Evolutionary conservation across 1,139 yeast species (phyloP), one percentile per base, ranked within the genome.

Genomic region (Yamadazyma sp.): DNA sequence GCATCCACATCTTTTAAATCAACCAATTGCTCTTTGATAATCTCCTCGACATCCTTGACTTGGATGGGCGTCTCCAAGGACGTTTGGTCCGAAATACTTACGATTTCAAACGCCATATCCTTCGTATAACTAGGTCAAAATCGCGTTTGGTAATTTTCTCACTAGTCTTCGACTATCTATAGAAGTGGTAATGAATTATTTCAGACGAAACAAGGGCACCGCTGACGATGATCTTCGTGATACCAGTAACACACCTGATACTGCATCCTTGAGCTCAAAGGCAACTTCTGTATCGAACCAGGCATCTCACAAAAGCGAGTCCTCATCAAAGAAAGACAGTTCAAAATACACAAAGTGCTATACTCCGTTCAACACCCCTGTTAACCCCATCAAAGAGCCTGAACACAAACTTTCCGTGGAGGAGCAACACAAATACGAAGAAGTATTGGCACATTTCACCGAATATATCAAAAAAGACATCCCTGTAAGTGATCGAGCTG

Each of bases 341-440:
- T 57, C 57, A 30, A 55, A 45, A 38, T 58, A 57, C 32, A 55
- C 65, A 29, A 67, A 67, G 45, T 53, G 75, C 41, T 57, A 63
- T 35, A 56, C 48, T 2, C 77, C 77, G 1, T 70, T 71, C 45
- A 73, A 67, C 27, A 44, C 59, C 16, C 77, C 77, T 1, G 46
- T 68, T 6, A 58, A 61, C 40, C 69, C 73, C 3, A 52, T 65
- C 15, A 56, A 52, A 36, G 52, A 59, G 3, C 72, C 72, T 0
- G 54, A 34, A 2, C 51, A 56, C 31, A 60, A 62, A 31, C 53
- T 70, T 39, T 51, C 58, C 10, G 44, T 46, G 11, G 64, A 59
- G 14, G 65, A 67, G 43, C 51, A 54, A 40, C 54, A 43, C 10
- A 62, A 61, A 37, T 67, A 65, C 43, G 43, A 54, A 17, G 40